phyloP scores from a whole-genome alignment of 352 stramenopile genomes.

The Plasmopara viticola region DNA sequence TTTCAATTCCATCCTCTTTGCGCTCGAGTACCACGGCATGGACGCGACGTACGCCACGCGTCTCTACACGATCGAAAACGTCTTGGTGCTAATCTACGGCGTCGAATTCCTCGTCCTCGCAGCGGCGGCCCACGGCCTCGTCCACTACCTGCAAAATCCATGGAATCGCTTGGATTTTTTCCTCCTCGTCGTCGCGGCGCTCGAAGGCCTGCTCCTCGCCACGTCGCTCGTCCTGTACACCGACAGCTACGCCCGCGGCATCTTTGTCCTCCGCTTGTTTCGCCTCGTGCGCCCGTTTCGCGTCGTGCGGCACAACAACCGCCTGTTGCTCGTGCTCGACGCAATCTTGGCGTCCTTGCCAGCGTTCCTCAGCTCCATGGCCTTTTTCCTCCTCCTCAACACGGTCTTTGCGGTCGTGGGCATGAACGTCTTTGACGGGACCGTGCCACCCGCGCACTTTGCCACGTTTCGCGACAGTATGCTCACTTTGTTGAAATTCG shows the following conservation, averaged over 20 bases:
- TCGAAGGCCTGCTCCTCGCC: slow-evolving; percentile 63
- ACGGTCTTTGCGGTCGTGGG: slow-evolving; percentile 78
- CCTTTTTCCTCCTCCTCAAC: slow-evolving; percentile 59
- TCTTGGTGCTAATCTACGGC: slow-evolving; percentile 65
- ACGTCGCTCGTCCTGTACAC: slow-evolving; percentile 55
- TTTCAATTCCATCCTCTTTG: slow-evolving; percentile 65
- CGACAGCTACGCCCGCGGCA: slow-evolving; percentile 57
- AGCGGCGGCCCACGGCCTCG: slow-evolving; percentile 42
- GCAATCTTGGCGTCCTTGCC: slow-evolving; percentile 61
- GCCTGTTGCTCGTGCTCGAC: slow-evolving; percentile 62
- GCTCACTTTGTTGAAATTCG: slow-evolving; percentile 82
- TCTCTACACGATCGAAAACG: slow-evolving; percentile 57
- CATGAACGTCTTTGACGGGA: slow-evolving; percentile 78
- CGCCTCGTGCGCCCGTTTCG: slow-evolving; percentile 71
- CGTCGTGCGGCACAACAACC: slow-evolving; percentile 69
- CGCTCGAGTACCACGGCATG: slow-evolving; percentile 77
- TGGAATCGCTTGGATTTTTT: slow-evolving; percentile 81
- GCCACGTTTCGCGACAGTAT: slow-evolving; percentile 81
- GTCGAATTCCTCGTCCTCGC: slow-evolving; percentile 64
- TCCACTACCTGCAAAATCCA: slow-evolving; percentile 65
- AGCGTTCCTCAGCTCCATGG: slow-evolving; percentile 55
- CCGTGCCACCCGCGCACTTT: slow-evolving; percentile 66
- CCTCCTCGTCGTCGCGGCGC: slow-evolving; percentile 47
- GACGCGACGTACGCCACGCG: slow-evolving; percentile 41
- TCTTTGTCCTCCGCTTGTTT: slow-evolving; percentile 79